phyloP scores from a whole-genome alignment of 148 eudicot species.

The Heliosperma pusillum region DNA sequence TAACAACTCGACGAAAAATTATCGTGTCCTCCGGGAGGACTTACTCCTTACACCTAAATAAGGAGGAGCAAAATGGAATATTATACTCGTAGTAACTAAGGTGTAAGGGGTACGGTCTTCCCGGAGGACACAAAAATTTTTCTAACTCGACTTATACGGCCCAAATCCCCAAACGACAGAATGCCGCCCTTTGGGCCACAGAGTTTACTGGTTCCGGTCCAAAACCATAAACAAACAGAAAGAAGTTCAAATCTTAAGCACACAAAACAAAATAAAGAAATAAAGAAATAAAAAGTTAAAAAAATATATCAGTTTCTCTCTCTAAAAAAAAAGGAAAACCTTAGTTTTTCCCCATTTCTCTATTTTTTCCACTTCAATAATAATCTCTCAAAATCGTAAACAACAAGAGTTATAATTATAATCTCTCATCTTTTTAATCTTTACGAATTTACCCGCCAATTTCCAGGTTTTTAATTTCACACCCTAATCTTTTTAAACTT shows the following conservation, averaged over 20 bases:
- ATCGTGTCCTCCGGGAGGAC: no score
- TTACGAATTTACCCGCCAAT: conserved; percentile 35
- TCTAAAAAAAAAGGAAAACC: conserved; percentile 2
- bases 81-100: no score
- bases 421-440: background rate
- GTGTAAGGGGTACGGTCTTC: no score
- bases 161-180: no score
- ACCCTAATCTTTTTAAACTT: conserved; percentile 16
- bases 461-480: conserved; percentile 30
- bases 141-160: no score
- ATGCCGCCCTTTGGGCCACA: background rate
- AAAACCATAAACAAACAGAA: background rate
- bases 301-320: conserved; percentile 1
- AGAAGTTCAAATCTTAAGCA: no score
- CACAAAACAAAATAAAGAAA: background rate
- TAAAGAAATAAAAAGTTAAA: background rate
- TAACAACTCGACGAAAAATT: no score
- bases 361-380: background rate
- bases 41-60: no score
- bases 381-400: conserved; percentile 1
- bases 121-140: no score
- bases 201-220: background rate
- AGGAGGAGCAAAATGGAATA: no score
- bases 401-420: no score
- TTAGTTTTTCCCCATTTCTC: background rate